Evolutionary conservation across 805 yeast genomes (phyloP).

Genomic region (Metschnikowia corniflorae): DNA sequence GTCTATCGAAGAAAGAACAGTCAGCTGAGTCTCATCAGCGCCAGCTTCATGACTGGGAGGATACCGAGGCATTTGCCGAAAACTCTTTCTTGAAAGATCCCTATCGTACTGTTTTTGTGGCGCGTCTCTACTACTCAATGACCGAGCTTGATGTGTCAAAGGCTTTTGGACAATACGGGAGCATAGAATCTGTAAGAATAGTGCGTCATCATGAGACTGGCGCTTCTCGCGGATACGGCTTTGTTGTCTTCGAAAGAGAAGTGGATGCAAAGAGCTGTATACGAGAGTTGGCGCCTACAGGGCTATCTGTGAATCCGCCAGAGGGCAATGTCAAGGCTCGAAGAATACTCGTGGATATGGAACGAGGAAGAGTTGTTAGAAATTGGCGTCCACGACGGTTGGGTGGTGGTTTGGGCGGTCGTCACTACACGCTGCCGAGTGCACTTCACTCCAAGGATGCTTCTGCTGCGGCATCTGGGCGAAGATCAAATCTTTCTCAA

Average conservation of each 20-base stretch:
- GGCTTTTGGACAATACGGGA: conserved; percentile 63
- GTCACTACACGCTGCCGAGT: conserved; percentile 50
- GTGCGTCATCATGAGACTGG: conserved; percentile 35
- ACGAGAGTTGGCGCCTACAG: conserved; percentile 49
- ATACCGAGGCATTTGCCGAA: conserved; percentile 16
- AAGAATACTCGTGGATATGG: conserved; percentile 64
- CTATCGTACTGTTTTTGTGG: conserved; percentile 71
- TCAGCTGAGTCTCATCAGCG: conserved; percentile 13
- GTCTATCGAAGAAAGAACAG: conserved; percentile 4
- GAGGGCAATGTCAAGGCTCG: conserved; percentile 43
- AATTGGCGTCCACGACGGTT: conserved; percentile 71
- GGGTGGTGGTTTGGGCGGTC: conserved; percentile 94
- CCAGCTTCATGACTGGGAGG: conserved; percentile 20
- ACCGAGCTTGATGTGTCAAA: conserved; percentile 68
- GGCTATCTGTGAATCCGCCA: conserved; percentile 25
- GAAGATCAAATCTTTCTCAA: conserved; percentile 15
- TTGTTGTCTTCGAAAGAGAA: conserved; percentile 64
- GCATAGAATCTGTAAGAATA: conserved; percentile 52
- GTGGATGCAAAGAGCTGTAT: conserved; percentile 60
- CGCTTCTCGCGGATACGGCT: conserved; percentile 79
- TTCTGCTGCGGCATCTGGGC: conserved; percentile 36
- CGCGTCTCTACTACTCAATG: conserved; percentile 60
- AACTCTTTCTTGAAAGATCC: conserved; percentile 50
- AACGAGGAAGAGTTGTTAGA: conserved; percentile 61
- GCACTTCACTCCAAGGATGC: conserved; percentile 22